Base-by-base conservation (phyloP, 2,329 filamentous ascomycete species). In the Fusarium pseudoanthophilum region DNA sequence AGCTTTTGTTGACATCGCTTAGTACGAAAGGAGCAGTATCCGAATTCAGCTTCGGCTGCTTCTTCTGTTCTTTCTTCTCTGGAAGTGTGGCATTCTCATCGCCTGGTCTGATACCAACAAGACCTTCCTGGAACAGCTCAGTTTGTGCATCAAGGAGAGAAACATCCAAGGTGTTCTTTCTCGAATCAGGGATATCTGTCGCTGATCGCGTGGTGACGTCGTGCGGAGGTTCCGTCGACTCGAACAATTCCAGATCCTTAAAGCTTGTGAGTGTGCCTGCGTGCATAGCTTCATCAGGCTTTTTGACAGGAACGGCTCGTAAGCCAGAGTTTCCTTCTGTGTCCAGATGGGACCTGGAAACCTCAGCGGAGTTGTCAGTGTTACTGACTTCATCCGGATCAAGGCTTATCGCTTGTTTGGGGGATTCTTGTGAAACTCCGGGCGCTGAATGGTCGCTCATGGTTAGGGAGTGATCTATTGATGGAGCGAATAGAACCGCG, bases 1-100 rank as follows among this genome's bases (percentile, higher is more conserved):
- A 15, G 24, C 40, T 49, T 37, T 45, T 36, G n/a, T 36, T 49
- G 36, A 26, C 46, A 20, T 60, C 55, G 13, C 21, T 39, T 45
- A 34, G 28, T 39, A 57, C 57, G 30, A 52, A 32, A 18, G 57
- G 37, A 30, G 24, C 28, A 39, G 48, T n/a, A 14, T 43, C 51
- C 28, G 39, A 24, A 26, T 36, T 72, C n/a, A 32, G n/a, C 49
- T 36, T 20, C 13, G 49, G 32, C 51, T 76, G 70, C 40, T 70
- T 69, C 49, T 70, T 71, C 53, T 76, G 68, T 51, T 73, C 60
- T 43, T 72, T 55, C 52, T 77, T 72, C 37, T 64, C 69, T 11
- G 58, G 59, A 60, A 61, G 10, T 32, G 18, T 36, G 16, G 11
- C 26, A n/a, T 51, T 60, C 37, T 52, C 34, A 18, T 26, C n/a